These are phyloP conservation scores for Annulohypoxylon bovei DNA, from an alignment of 495 filamentous ascomycete species.

Conservation along the genomic window DNA sequence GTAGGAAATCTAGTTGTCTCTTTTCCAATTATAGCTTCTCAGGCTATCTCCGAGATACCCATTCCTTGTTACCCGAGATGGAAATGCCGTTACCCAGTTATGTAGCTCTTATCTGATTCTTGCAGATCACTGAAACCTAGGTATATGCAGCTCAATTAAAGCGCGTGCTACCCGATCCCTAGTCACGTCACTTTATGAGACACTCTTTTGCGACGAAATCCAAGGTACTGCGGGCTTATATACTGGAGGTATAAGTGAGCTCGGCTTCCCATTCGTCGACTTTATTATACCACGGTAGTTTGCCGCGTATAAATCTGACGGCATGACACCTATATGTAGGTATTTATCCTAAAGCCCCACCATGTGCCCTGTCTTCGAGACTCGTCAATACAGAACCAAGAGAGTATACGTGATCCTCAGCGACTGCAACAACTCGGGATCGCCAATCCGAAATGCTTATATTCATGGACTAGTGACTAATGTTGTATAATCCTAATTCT, in stretches of 20 bases:
- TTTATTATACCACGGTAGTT: background rate
- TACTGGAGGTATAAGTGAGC: background rate
- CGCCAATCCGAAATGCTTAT: background rate
- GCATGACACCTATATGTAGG: background rate
- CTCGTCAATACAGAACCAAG: background rate
- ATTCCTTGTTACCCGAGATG: background rate
- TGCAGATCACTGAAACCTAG: conserved; percentile 11
- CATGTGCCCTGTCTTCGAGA: background rate
- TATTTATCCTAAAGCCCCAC: conserved; percentile 4
- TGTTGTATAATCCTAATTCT: background rate
- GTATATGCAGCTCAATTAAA: background rate
- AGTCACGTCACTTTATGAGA: background rate
- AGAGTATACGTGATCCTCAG: background rate
- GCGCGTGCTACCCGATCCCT: no score
- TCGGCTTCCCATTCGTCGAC: conserved; percentile 4
- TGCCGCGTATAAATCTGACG: background rate
- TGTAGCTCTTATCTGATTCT: conserved; percentile 18
- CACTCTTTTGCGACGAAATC: background rate
- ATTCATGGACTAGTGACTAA: background rate
- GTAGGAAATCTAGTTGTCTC: background rate
- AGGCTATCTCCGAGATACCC: conserved; percentile 1
- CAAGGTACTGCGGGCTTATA: no score
- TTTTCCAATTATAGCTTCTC: conserved; percentile 3
- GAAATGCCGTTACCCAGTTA: conserved; percentile 17
- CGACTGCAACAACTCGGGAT: background rate